Conservation (phyloP, 225 moss, liverwort and hornwort genomes). For the Sphagnum tenellum region DNA sequence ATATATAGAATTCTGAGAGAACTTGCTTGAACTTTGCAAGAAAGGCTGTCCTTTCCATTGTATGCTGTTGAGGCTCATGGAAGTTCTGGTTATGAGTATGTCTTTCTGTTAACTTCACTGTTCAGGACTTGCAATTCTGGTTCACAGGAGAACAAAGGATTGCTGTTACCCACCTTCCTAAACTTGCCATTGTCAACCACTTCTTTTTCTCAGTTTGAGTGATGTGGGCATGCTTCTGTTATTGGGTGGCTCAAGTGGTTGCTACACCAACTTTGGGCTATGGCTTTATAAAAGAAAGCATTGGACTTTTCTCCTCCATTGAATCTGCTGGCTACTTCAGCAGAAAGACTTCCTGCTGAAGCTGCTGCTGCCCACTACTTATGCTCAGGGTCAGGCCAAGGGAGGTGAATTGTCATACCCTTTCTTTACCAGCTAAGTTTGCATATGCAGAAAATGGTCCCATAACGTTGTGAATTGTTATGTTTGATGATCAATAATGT, state of each 20-base stretch:
- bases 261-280: constrained; percentile 50
- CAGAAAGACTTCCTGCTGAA: constrained; percentile 86
- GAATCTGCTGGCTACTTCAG: constrained; percentile 71
- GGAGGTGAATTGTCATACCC: constrained; percentile 38
- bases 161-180: no score
- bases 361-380: constrained; percentile 79
- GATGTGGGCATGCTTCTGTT: constrained; percentile 79
- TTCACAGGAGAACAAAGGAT: no score
- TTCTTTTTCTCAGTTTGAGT: constrained; percentile 70
- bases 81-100: no score
- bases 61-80: no score
- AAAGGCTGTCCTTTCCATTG: no score
- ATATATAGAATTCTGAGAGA: no score
- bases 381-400: constrained; percentile 35
- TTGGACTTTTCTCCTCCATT: constrained; percentile 65
- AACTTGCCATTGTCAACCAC: constrained; percentile 25
- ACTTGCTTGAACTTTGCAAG: no score
- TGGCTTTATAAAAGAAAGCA: constrained; percentile 48
- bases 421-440: constrained; percentile 35
- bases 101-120: no score
- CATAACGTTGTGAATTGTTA: no score
- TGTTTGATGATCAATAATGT: no score
- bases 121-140: no score
- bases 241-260: constrained; percentile 79
- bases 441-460: constrained; percentile 21